A percentile compares a stretch with the other conserved stretches of the same genome.
Conservation (phyloP, 2,329 filamentous ascomycete genomes). For the Penicillium occitanis region DNA sequence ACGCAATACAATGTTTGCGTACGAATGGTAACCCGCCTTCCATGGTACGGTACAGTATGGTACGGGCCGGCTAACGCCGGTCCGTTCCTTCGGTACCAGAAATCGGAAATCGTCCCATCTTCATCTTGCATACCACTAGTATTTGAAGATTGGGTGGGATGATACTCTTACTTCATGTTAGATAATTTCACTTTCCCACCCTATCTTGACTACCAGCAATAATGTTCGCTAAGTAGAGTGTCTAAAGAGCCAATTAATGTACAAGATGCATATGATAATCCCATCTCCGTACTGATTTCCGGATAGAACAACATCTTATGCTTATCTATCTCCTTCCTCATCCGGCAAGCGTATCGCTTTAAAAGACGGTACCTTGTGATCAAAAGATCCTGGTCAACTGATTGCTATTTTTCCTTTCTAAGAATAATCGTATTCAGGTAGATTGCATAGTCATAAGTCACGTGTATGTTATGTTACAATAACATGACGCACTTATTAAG, state of each 20-base stretch:
- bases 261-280: not conserved
- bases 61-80: constrained; percentile 7
- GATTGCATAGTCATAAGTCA: not conserved
- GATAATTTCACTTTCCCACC: not conserved
- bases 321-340: constrained; percentile 1
- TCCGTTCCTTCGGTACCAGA: constrained; percentile 12
- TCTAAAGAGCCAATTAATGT: not conserved
- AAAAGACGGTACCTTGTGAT: not conserved
- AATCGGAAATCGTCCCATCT: not conserved
- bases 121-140: not conserved
- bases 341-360: not conserved
- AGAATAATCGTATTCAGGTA: not conserved
- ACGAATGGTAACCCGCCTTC: not conserved
- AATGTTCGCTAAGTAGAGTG: not conserved
- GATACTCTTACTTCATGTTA: not conserved
- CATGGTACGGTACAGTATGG: constrained; percentile 6
- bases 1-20: not conserved
- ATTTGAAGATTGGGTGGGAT: not conserved
- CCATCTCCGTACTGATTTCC: not conserved
- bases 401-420: not conserved
- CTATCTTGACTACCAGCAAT: not conserved
- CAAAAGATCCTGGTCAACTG: not conserved
- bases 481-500: not conserved
- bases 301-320: not conserved
- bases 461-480: not conserved